Conservation (phyloP, 2,329 filamentous ascomycete genomes). For the Penicillium sp. region DNA sequence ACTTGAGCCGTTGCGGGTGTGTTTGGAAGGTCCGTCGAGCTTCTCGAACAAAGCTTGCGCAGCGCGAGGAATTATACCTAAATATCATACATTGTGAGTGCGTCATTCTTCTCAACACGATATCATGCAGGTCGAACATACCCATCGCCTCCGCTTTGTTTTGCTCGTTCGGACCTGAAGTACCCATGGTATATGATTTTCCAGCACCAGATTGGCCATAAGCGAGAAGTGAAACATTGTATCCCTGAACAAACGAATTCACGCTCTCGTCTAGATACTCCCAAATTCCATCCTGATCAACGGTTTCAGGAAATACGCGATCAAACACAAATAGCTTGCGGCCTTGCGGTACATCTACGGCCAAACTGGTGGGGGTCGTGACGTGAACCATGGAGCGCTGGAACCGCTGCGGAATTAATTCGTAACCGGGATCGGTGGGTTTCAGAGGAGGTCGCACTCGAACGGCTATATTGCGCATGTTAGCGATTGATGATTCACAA, state of each 20-base stretch:
- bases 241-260: constrained; percentile 87
- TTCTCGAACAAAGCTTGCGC: constrained; percentile 86
- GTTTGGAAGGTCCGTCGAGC: constrained; percentile 64
- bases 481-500: background rate
- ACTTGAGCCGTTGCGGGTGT: constrained; percentile 68
- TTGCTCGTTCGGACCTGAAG: constrained; percentile 81
- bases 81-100: constrained; percentile 10
- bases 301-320: constrained; percentile 83
- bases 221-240: constrained; percentile 96
- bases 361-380: constrained; percentile 79
- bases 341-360: constrained; percentile 89
- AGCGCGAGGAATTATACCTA: constrained; percentile 91
- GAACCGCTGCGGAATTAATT: constrained; percentile 94
- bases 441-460: constrained; percentile 87
- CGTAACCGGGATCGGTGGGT: constrained; percentile 84
- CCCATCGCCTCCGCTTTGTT: constrained; percentile 74
- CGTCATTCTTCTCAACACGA: background rate
- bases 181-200: constrained; percentile 99
- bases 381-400: constrained; percentile 91
- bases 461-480: constrained; percentile 65
- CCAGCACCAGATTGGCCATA: constrained; percentile 97
- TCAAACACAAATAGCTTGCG: constrained; percentile 97
- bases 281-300: constrained; percentile 88
- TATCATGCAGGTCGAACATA: constrained; percentile 50
- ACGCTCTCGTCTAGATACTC: constrained; percentile 92